Conservation (phyloP, 2,329 filamentous ascomycete species). For the Karstenula rhodostoma region DNA sequence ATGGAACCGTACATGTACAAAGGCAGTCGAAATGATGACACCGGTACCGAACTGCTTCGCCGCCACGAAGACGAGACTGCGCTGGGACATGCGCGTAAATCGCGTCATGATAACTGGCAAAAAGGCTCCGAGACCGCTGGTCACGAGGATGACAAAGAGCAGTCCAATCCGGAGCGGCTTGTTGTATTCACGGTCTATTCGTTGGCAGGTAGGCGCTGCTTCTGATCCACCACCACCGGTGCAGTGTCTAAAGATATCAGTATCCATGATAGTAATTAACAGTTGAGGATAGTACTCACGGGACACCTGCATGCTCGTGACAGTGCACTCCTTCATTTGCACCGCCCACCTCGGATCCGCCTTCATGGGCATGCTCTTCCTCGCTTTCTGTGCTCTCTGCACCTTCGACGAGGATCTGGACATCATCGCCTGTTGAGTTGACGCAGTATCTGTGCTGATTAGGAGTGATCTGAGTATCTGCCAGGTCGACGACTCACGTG, state of each 20-base stretch:
- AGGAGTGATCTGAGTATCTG: neutral
- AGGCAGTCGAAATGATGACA: conserved; percentile 75
- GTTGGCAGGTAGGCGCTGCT: conserved; percentile 55
- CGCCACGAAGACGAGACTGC: conserved; percentile 64
- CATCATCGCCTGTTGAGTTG: conserved; percentile 66
- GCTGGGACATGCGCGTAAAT: conserved; percentile 61
- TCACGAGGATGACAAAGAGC: conserved; percentile 74
- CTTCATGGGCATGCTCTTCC: conserved; percentile 30
- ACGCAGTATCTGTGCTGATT: conserved; percentile 64
- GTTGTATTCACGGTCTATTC: conserved; percentile 67
- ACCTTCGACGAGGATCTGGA: conserved; percentile 60
- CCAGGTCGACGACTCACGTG: conserved; percentile 55
- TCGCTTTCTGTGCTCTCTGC: conserved; percentile 30
- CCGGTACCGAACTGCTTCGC: conserved; percentile 78
- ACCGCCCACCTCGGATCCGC: conserved; percentile 9
- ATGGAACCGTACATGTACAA: conserved; percentile 65
- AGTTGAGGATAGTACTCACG: conserved; percentile 61
- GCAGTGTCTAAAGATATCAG: conserved; percentile 61
- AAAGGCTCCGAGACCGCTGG: conserved; percentile 74
- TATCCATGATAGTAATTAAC: neutral
- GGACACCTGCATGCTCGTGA: conserved; percentile 78
- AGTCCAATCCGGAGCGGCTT: conserved; percentile 73
- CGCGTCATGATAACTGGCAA: conserved; percentile 69
- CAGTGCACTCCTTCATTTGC: conserved; percentile 52
- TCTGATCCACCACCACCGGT: conserved; percentile 56